Base-by-base conservation (phyloP, 2,329 filamentous ascomycete genomes). In the Leptographium wingfieldii region DNA sequence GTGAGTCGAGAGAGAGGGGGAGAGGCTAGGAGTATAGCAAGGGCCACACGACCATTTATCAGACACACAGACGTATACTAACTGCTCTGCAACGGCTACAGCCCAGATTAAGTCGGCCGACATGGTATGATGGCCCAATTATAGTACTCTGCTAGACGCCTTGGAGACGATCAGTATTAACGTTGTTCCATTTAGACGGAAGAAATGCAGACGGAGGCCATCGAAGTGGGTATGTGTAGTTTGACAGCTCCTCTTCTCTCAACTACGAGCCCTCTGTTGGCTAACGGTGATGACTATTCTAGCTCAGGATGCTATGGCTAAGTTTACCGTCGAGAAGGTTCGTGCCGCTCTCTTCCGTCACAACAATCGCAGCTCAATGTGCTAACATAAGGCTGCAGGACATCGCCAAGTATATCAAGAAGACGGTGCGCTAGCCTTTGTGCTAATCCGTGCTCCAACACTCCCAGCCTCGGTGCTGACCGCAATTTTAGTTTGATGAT, bases 51-150 rank as follows among this genome's bases (percentile, higher is more conserved):
- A 67, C 51, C 43, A n/a, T 19, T 7, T 3, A 16, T 7, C 16
- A 46, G 43, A n/a, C 19, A 43, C 67, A 62, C 40, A 31, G 60
- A 9, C 27, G 40, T 53, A 10, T 25, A 52, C 22, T 14, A 29
- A 22, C 25, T 52, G 9, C 49, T 58, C 43, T 46, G 5, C 19
- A 19, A 46, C 10, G 43, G 63, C 55, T 68, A 66, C 70, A 99
- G 94, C 90, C 64, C 91, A 96, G 77, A 86, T 99, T 75, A 99
- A 99, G 80, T 96, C 92, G 67, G 92, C 90, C 62, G 94, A 99
- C 72, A 99, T 99, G 94, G 94, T 97, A 81, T 11, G 64, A 38
- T 16, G 16, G 12, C 40, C 46, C 29, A 33, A 12, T 22, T n/a
- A 25, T 22, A 51, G 25, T 27, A 16, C 22, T 27, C 46, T 27